Evolutionary conservation across 495 filamentous ascomycete genomes (phyloP).

Genomic region (Aspergillus funiculosus): DNA sequence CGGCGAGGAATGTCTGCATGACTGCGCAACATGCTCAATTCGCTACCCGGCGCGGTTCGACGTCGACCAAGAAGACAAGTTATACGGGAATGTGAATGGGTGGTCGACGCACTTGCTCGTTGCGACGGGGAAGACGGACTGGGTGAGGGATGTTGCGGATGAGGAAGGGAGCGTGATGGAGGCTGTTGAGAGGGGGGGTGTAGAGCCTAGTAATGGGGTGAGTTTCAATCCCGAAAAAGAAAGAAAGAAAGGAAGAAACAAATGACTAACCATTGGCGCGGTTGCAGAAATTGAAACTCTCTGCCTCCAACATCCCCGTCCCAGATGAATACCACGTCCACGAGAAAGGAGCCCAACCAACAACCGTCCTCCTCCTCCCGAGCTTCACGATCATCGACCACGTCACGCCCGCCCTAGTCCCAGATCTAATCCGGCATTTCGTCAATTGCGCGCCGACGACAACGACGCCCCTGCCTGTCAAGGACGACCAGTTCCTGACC

Average conservation of each 20-base stretch:
- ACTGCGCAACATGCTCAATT: slow-evolving; percentile 79
- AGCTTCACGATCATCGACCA: slow-evolving; percentile 82
- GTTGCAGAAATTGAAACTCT: slow-evolving; percentile 74
- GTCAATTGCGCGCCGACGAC: slow-evolving; percentile 71
- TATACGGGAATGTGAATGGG: slow-evolving; percentile 83
- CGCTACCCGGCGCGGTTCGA: slow-evolving; percentile 69
- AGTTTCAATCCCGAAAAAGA: slow-evolving; percentile 20
- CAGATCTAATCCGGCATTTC: slow-evolving; percentile 63
- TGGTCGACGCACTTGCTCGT: slow-evolving; percentile 89
- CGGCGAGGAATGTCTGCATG: slow-evolving; percentile 82
- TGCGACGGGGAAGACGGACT: slow-evolving; percentile 91
- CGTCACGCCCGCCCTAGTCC: slow-evolving; percentile 69
- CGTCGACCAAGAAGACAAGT: slow-evolving; percentile 68
- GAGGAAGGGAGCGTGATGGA: slow-evolving; percentile 95
- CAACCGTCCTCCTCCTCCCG: slow-evolving; percentile 80
- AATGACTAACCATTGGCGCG: too few relatives aligned
- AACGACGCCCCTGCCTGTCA: slow-evolving; percentile 57
- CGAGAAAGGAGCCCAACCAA: slow-evolving; percentile 58
- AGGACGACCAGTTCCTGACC: slow-evolving; percentile 7
- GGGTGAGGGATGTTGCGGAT: slow-evolving; percentile 83
- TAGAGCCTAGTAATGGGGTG: slow-evolving; percentile 72
- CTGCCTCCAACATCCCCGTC: slow-evolving; percentile 86
- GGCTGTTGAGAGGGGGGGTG: slow-evolving; percentile 61
- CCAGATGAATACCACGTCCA: slow-evolving; percentile 54
- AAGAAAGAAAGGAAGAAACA: too few relatives aligned